Percentiles rank a stretch among this genome's conserved stretches.
Evolutionary conservation across 306 rosid species (phyloP).

Genomic region (Echinosophora koreensis): DNA sequence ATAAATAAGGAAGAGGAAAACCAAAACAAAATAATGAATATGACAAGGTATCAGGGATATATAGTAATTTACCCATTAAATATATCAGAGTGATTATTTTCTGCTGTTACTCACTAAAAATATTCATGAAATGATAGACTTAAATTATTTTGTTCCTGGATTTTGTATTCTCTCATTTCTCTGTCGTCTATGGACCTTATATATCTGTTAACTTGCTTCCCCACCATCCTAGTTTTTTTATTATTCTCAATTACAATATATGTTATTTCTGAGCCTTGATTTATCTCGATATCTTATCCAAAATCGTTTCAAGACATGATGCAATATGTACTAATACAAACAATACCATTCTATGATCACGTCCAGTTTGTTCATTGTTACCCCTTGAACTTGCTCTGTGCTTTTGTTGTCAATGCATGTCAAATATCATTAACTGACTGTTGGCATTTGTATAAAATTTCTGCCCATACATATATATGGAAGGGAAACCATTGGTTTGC

Average conservation of each 20-base stretch:
- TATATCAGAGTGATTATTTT: constrained; percentile 19
- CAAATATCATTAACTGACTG: constrained; percentile 2
- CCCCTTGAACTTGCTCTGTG: not conserved
- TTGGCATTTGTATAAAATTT: constrained; percentile 5
- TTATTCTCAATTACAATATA: not conserved
- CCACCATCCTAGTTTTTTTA: constrained; percentile 14
- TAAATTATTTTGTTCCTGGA: not conserved
- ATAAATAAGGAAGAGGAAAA: constrained; percentile 1
- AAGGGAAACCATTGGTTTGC: constrained; percentile 4
- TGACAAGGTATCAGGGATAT: not conserved
- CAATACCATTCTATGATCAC: constrained; percentile 16
- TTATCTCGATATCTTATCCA: constrained; percentile 12
- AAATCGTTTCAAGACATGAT: constrained; percentile 3
- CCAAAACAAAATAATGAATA: constrained; percentile 15
- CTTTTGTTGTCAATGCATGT: constrained; percentile 13
- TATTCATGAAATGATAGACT: not conserved
- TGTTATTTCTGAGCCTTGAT: not conserved
- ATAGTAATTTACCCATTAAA: constrained; percentile 4
- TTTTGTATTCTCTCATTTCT: constrained; percentile 30
- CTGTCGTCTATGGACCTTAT: constrained; percentile 9
- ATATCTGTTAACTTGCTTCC: not conserved
- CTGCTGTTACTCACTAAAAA: constrained; percentile 1
- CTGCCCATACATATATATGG: not conserved
- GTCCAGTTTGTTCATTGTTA: constrained; percentile 29
- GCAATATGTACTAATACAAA: not conserved